A percentile compares a stretch with the other conserved stretches of the same genome.
Conservation (phyloP, 345 rosid genomes). For the Luvunga scandens region DNA sequence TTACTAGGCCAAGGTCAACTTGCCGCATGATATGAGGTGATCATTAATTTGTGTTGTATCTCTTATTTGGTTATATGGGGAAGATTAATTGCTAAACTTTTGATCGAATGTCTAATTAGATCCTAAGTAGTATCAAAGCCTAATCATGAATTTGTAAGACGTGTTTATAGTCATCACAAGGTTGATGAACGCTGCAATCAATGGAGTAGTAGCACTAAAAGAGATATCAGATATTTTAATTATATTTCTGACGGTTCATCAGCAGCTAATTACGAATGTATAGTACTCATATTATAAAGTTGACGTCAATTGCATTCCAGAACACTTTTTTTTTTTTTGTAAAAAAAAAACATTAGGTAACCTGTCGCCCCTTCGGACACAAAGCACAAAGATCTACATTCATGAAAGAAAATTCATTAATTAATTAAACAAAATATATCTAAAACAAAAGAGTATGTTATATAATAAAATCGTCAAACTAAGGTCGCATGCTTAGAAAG, state of each 20-base stretch:
- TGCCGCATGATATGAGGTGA: no score
- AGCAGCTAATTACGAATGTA: background rate
- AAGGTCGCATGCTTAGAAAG: background rate
- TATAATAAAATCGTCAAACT: background rate
- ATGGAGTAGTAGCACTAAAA: background rate
- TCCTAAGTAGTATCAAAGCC: no score
- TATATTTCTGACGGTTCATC: background rate
- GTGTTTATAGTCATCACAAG: no score
- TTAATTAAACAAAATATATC: background rate
- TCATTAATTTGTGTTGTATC: no score
- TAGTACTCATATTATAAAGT: background rate
- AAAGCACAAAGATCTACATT: background rate
- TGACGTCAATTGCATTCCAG: background rate
- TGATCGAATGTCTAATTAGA: no score
- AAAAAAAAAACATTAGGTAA: background rate
- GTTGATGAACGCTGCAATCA: background rate
- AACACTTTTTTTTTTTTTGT: background rate
- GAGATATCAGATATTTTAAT: background rate
- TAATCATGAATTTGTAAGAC: no score
- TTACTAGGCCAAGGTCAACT: no score
- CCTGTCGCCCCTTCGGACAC: slow-evolving; percentile 7
- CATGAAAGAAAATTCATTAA: background rate
- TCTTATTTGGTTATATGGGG: no score
- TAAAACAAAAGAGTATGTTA: background rate
- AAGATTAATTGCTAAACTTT: rapidly evolving